phyloP scores from a whole-genome alignment of 805 yeast species.

The Starmerella bombicola region DNA sequence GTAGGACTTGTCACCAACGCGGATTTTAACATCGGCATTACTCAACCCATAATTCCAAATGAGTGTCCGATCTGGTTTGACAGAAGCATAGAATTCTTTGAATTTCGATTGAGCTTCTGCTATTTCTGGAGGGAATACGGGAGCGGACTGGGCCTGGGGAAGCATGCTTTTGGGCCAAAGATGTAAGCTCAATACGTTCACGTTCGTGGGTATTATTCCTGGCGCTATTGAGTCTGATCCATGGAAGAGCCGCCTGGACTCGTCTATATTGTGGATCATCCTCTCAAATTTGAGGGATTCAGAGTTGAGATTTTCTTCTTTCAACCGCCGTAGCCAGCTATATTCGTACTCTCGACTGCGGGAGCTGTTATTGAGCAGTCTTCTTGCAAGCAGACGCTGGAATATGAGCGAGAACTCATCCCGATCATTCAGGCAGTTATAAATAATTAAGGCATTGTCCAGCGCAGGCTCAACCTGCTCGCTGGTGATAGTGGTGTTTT shows the following conservation, averaged over 20 bases:
- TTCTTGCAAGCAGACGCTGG: conserved; percentile 74
- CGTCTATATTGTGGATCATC: conserved; percentile 86
- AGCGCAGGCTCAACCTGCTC: conserved; percentile 51
- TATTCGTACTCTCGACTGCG: conserved; percentile 76
- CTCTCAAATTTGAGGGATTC: conserved; percentile 50
- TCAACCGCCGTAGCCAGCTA: conserved; percentile 16
- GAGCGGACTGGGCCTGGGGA: conserved; percentile 11
- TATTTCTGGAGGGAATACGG: conserved; percentile 34
- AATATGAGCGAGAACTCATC: conserved; percentile 88
- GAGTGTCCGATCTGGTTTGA: conserved; percentile 33
- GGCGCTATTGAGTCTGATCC: conserved; percentile 38
- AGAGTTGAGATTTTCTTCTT: conserved; percentile 4
- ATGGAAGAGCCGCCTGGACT: conserved; percentile 52
- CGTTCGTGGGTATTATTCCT: conserved; percentile 35
- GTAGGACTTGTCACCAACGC: conserved; percentile 56
- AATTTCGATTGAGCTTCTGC: conserved; percentile 35
- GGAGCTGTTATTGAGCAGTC: conserved; percentile 76
- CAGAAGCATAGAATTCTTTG: conserved; percentile 36
- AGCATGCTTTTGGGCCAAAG: conserved; percentile 48
- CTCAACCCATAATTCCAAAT: conserved; percentile 80
- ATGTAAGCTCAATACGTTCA: conserved; percentile 52
- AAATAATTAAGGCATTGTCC: conserved; percentile 72
- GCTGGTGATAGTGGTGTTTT: conserved; percentile 46
- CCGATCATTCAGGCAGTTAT: conserved; percentile 79
- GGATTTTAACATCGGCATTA: conserved; percentile 62